These are phyloP conservation scores for Citrus sinensis DNA, from an alignment of 345 rosid genomes.

Conservation along the genomic window DVS_A1.0 CM039165.1:34112501-34113000, in stretches of 20 bases:
- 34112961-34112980: constrained; percentile 19
- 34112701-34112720: constrained; percentile 48
- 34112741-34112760: constrained; percentile 33
- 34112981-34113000: constrained; percentile 25
- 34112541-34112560: background rate
- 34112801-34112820: constrained; percentile 46
- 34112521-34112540: background rate
- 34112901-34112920: constrained; percentile 24
- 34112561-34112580: background rate
- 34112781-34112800: constrained; percentile 50
- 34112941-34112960: constrained; percentile 16
- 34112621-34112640: constrained; percentile 26
- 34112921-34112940: constrained; percentile 36
- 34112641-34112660: constrained; percentile 35
- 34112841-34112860: constrained; percentile 40
- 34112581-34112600: constrained; percentile 30
- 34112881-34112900: constrained; percentile 44
- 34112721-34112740: constrained; percentile 42
- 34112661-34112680: constrained; percentile 44
- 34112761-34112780: constrained; percentile 33
- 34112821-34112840: constrained; percentile 31
- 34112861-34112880: constrained; percentile 33
- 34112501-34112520: background rate
- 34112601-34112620: constrained; percentile 45
- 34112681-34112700: constrained; percentile 35